A percentile compares a stretch with the other conserved stretches of the same genome.
Conservation (phyloP, 164 flowering plant species). For the Akebia trifoliata region DNA sequence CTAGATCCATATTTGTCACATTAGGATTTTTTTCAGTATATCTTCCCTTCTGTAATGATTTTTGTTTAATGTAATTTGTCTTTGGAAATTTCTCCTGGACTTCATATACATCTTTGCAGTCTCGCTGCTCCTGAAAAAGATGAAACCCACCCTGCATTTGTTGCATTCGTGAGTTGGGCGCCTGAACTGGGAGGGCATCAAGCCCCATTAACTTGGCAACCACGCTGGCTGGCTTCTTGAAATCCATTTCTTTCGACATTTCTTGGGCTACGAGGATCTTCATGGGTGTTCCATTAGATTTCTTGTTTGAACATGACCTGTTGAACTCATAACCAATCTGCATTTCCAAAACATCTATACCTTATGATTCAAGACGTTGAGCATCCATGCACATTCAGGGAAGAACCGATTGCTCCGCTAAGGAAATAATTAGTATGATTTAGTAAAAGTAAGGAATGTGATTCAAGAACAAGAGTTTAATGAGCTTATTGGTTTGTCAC, state of each 20-base stretch:
- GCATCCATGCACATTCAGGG: neutral
- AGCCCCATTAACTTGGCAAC: slow-evolving; percentile 98
- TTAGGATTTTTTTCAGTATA: slow-evolving; percentile 25
- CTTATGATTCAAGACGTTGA: slow-evolving; percentile 1
- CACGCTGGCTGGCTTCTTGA: slow-evolving; percentile 64
- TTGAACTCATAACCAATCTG: slow-evolving; percentile 56
- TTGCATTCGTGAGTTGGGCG: slow-evolving; percentile 30
- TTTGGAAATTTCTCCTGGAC: slow-evolving; percentile 49
- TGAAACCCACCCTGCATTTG: slow-evolving; percentile 29
- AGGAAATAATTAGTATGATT: neutral
- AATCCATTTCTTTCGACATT: slow-evolving; percentile 72
- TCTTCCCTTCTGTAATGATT: slow-evolving; percentile 36
- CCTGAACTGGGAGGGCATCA: slow-evolving; percentile 63
- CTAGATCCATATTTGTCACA: slow-evolving; percentile 73
- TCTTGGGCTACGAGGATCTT: slow-evolving; percentile 91
- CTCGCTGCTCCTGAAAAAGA: slow-evolving; percentile 33
- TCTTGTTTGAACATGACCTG: slow-evolving; percentile 43
- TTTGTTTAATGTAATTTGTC: slow-evolving; percentile 26
- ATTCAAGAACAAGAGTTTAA: slow-evolving; percentile 1
- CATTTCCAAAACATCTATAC: slow-evolving; percentile 14
- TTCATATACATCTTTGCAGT: slow-evolving; percentile 62
- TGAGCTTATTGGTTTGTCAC: slow-evolving; percentile 55
- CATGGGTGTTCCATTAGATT: slow-evolving; percentile 73
- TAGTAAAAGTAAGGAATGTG: neutral
- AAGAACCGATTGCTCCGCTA: neutral